phyloP scores from a whole-genome alignment of 169 alveolate genomes.

The Plasmodium ovale region DNA sequence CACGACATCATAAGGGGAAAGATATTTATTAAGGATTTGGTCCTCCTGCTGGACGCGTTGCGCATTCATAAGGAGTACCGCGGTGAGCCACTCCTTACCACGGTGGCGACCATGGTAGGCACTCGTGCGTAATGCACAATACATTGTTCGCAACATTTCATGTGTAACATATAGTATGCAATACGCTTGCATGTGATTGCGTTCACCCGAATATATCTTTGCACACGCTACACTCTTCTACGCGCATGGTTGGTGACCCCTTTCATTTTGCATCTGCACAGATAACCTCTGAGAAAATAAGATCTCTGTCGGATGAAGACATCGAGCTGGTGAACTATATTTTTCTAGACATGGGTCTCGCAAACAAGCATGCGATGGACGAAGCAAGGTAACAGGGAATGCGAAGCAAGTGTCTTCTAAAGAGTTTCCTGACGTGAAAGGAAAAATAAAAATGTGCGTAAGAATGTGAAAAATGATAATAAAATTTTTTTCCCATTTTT shows the following conservation, averaged over 20 bases:
- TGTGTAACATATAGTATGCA: no score
- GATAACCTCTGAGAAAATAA: conserved; percentile 44
- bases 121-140: no score
- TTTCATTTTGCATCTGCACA: background rate
- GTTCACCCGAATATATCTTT: background rate
- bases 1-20: conserved; percentile 43
- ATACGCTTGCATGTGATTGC: background rate
- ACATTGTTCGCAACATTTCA: no score
- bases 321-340: conserved; percentile 64
- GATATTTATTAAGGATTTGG: conserved; percentile 50
- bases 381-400: conserved; percentile 57
- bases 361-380: conserved; percentile 45
- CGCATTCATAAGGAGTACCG: conserved; percentile 45
- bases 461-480: background rate
- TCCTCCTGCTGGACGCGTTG: conserved; percentile 37
- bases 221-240: background rate
- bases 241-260: background rate
- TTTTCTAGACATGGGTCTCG: conserved; percentile 74
- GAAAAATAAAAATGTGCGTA: no score
- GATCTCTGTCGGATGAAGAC: conserved; percentile 62
- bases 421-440: background rate
- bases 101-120: conserved; percentile 26
- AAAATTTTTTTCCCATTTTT: background rate
- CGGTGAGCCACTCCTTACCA: conserved; percentile 5
- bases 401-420: background rate